Base-by-base conservation (phyloP, 352 stramenopile species). In the Phytophthora ohioensis region DNA sequence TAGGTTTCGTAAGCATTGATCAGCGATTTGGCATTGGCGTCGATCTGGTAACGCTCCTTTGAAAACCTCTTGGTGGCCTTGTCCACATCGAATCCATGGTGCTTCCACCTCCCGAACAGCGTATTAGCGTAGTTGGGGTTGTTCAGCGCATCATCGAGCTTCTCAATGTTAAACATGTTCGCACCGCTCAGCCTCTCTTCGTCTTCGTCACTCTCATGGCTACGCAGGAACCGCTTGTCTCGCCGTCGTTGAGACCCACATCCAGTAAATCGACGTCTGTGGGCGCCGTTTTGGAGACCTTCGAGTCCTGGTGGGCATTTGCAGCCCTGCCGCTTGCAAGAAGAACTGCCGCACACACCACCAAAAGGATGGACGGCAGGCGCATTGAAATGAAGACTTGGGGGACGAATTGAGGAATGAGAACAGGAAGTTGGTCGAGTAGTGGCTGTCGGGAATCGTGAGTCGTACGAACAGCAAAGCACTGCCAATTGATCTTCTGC, bases 61-160 rank as follows among this genome's bases (percentile, higher is more conserved):
- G 7, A 32, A 17, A 15, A 5, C 10, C 15, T 27, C 17, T 10
- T 10, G 27, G 35, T 21, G 6, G 21, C 4, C 12, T 64, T 15
- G n/a, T 47, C 7, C 11, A 15, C 21, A 0, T 55, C 32, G 5
- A 57, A 38, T 15, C 35, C 15, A 10, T 48, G 17, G 21, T 34
- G 35, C 17, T 64, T 57, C 57, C 57, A 64, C 8, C 57, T 64
- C 45, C 4, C n/a, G 32, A 57, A 57, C 57, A 64, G 11, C 9
- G 32, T 56, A 27, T 64, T 47, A 12, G 45, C 57, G 57, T 64
- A 64, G 9, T 39, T 57, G 7, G 43, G 3, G 34, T 64, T 43
- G 4, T 4, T 15, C 12, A 64, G 31, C 32, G 57, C 57, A 21
- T 46, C 17, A 4, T 46, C 34, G 36, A 64, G 39, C 45, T 64